Evolutionary conservation across 2,329 filamentous ascomycete genomes (phyloP), one percentile per base, ranked within the genome.

Genomic region (Claviceps arundinis): DNA sequence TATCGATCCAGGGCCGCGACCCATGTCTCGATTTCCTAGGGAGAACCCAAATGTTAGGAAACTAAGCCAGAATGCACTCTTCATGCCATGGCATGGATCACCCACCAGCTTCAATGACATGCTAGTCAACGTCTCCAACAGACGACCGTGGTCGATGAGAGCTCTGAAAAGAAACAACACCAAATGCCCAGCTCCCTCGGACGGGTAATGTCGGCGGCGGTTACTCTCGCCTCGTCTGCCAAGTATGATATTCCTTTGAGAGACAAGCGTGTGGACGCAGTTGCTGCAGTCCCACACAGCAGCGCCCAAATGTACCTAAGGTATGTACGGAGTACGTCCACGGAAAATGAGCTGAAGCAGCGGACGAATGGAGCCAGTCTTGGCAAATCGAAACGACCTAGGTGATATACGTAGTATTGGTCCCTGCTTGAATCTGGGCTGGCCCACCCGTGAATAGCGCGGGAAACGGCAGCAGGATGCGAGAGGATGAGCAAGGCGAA

Each of bases 21-120:
- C 93, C 93, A 98, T 48, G 89, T 95, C 73, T 97, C 91, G 70
- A 98, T 98, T 85, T 98, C 93, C 90, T 95, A 44, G 14, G 16
- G 16, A 30, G 47, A 38, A 13, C n/a, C 17, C 2, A 14, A 24
- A 37, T 8, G 37, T 40, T 17, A 38, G 40, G 24, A 54, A 44
- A 50, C 22, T 37, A n/a, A 42, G 44, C 22, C 26, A 41, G n/a
- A 26, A 37, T 43, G 34, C 34, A 37, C 37, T 11, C 14, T n/a
- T 50, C n/a, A 14, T 17, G 30, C 13, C 11, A 44, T 7, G 50
- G 38, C 41, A 6, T 41, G 42, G 40, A 8, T 50, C n/a, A 51
- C 68, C 55, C 68, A 81, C 78, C 70, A 80, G 77, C 70, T 81
- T 81, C 61, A 81, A 68, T 57, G 78, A 80, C 78, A 81, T 81